Evolutionary conservation across 495 filamentous ascomycete species (phyloP), one percentile per base, ranked within the genome.

Genomic region (Aspergillus sparsus): DNA sequence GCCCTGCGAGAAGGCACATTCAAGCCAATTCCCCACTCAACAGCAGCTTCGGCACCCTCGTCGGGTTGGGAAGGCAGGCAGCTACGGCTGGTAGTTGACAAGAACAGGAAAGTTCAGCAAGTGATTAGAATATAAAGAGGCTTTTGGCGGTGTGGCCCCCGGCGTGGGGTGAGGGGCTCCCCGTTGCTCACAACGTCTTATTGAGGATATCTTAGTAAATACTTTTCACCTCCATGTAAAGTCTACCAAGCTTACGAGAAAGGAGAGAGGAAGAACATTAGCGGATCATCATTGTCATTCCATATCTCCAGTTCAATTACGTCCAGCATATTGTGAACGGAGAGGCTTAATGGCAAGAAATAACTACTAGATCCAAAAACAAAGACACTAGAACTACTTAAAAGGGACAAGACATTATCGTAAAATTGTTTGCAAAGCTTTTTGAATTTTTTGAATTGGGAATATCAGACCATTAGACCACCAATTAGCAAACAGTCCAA

Each of bases 41-140:
- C 35, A 3, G 47, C 64, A 1, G 61, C 66, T n/a, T 41, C 41
- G 0, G 41, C 56, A 9, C 60, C 65, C 0, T 18, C 55, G 7
- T 72, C 73, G 11, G 64, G 81, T 37, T 83, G 82, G 59, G 75
- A 80, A 53, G 74, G 75, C 6, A 72, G 70, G 54, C 89, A 93
- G 71, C 74, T 95, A 60, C 80, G 89, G 53, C 67, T 95, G 49
- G 78, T 92, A 13, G 83, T 93, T n/a, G 82, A 85, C 57, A 81
- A 81, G 68, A 82, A 87, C 63, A 78, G 91, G 64, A 82, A 72
- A 62, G 86, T 90, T 10, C 76, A 82, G 59, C 73, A 85, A 61
- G 81, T 83, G 15, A 66, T 83, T 35, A 69, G 78, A 35, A 78
- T 88, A 47, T 89, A 69, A 67, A 33, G 9, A 27, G 21, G 21